Evolutionary conservation across 1,139 yeast genomes (phyloP).

Genomic region (Lizanozyma gosingica): DNA sequence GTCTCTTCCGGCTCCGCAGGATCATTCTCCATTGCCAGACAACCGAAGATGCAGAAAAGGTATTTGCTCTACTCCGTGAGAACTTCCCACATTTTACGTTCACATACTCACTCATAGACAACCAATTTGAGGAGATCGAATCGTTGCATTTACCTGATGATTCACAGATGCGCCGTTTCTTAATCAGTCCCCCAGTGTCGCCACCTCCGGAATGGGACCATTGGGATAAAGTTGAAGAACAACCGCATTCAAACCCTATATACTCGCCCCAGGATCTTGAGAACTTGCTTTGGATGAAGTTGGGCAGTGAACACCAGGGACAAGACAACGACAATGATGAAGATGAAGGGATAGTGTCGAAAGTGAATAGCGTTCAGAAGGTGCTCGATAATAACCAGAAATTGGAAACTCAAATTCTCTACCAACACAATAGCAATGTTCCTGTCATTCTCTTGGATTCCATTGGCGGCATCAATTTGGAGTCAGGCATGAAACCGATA

Average conservation of each 20-base stretch:
- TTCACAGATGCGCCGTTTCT: conserved; percentile 28
- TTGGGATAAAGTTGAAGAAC: conserved; percentile 36
- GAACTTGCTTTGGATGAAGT: conserved; percentile 27
- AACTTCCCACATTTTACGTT: conserved; percentile 8
- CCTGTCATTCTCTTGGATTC: conserved; percentile 10
- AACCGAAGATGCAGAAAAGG: conserved; percentile 14
- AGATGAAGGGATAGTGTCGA: conserved; percentile 13
- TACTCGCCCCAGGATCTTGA: conserved; percentile 34
- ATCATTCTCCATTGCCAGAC: conserved; percentile 27
- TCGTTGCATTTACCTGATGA: conserved; percentile 38
- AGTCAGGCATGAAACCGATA: conserved; percentile 4
- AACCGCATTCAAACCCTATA: conserved; percentile 29
- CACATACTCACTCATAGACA: conserved; percentile 29
- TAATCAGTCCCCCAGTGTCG: conserved; percentile 40
- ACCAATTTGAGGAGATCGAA: conserved; percentile 16
- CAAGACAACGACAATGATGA: conserved; percentile 6
- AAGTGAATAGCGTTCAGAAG: conserved; percentile 4
- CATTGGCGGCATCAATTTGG: conserved; percentile 4
- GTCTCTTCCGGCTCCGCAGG: conserved; percentile 24
- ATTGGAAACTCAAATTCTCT: conserved; percentile 1
- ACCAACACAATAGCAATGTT: conserved; percentile 8
- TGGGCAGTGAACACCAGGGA: conserved; percentile 7
- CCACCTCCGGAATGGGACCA: conserved; percentile 42
- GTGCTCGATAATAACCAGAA: conserved; percentile 3
- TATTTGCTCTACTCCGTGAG: conserved; percentile 12